Conservation (phyloP, 2,329 filamentous ascomycete species). For the Biscogniauxia marginata region DNA sequence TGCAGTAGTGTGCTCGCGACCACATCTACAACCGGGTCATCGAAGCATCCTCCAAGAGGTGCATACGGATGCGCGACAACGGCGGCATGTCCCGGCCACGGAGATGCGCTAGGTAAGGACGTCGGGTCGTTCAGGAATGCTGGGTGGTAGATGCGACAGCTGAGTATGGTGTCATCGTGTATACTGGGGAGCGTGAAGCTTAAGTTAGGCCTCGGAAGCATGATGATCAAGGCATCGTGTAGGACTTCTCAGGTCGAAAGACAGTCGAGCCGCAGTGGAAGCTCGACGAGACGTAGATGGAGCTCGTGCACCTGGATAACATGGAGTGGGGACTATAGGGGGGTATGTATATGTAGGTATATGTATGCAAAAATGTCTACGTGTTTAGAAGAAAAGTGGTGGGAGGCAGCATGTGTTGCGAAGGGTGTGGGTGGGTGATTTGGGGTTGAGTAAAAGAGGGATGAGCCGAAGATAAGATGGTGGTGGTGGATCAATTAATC, state of each 20-base stretch:
- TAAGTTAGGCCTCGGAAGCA: constrained; percentile 57
- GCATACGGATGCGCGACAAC: constrained; percentile 85
- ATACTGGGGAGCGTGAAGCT: constrained; percentile 81
- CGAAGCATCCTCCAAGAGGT: constrained; percentile 78
- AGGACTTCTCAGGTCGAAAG: constrained; percentile 5
- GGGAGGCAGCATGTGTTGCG: neutral
- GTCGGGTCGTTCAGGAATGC: constrained; percentile 37
- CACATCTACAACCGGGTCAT: constrained; percentile 75
- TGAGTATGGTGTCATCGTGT: constrained; percentile 71
- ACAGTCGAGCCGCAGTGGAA: neutral
- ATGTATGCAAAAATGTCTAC: neutral
- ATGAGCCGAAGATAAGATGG: neutral
- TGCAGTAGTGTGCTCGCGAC: constrained; percentile 64
- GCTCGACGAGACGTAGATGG: neutral
- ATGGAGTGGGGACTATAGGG: neutral
- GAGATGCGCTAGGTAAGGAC: constrained; percentile 24
- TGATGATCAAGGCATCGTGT: constrained; percentile 29
- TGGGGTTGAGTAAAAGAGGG: neutral
- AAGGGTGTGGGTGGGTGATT: neutral
- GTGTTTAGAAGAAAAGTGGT: neutral
- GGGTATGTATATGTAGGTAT: neutral
- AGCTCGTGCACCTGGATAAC: too few relatives aligned
- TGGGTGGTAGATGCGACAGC: constrained; percentile 82
- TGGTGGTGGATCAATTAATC: neutral
- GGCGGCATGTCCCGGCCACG: constrained; percentile 51